Evolutionary conservation across 2,329 filamentous ascomycete species (phyloP).

Genomic region (Scedosporium dehoogii): DNA sequence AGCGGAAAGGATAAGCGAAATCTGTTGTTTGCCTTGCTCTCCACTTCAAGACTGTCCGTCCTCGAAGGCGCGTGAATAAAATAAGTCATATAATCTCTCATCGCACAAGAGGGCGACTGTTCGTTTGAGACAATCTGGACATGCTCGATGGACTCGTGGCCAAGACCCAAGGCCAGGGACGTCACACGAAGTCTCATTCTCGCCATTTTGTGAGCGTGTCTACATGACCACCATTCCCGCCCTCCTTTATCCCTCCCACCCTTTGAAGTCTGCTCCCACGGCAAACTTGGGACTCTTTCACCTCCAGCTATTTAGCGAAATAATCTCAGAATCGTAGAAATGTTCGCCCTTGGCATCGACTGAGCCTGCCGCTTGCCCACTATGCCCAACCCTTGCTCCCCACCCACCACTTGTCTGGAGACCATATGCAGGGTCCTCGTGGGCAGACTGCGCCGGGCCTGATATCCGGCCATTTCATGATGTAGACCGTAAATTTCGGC

Average conservation of each 20-base stretch:
- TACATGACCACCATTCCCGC: neutral
- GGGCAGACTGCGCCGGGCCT: neutral
- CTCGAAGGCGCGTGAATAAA: neutral
- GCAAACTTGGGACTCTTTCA: neutral
- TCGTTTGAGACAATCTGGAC: neutral
- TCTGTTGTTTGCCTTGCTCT: neutral
- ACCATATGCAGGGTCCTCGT: neutral
- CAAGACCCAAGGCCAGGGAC: neutral
- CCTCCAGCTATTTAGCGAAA: neutral
- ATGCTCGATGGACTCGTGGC: neutral
- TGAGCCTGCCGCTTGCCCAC: neutral
- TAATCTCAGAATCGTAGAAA: neutral
- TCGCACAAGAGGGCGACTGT: neutral
- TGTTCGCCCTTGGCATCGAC: neutral
- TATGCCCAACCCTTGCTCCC: neutral
- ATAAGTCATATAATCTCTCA: neutral
- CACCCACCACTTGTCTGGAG: neutral
- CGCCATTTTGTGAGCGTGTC: constrained; percentile 4
- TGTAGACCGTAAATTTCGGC: neutral
- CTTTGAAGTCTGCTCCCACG: neutral
- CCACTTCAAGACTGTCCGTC: neutral
- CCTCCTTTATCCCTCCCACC: neutral
- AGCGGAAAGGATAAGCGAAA: neutral
- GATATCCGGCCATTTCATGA: neutral
- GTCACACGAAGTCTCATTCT: constrained; percentile 4